A percentile compares a stretch with the other conserved stretches of the same genome.
These are phyloP conservation scores for Scedosporium apiospermum DNA, from an alignment of 2,329 filamentous ascomycete genomes.

Conservation along the genomic window DNA sequence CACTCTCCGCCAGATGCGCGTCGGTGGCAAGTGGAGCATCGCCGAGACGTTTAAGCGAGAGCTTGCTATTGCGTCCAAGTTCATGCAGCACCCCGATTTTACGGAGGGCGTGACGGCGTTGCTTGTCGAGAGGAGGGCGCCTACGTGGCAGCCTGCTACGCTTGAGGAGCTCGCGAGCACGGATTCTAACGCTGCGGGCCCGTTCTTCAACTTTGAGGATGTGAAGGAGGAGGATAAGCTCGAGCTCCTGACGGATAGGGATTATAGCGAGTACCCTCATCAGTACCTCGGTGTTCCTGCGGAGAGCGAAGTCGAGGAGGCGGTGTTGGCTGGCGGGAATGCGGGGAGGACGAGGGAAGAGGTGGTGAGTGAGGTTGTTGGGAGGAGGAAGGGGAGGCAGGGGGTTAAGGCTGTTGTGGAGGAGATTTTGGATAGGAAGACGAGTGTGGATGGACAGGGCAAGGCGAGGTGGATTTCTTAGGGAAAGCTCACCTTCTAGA, in stretches of 20 bases:
- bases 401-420: conserved; percentile 59
- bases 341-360: conserved; percentile 35
- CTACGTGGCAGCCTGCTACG: conserved; percentile 67
- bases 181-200: conserved; percentile 39
- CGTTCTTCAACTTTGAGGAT: conserved; percentile 56
- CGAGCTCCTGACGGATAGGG: conserved; percentile 48
- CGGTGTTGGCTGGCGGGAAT: conserved; percentile 26
- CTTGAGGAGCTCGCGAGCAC: conserved; percentile 52
- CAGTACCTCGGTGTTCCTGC: conserved; percentile 60
- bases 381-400: conserved; percentile 51
- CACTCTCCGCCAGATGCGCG: conserved; percentile 70
- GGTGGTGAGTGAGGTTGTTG: conserved; percentile 54
- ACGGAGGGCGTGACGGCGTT: conserved; percentile 79
- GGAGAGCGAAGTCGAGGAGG: conserved; percentile 48
- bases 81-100: conserved; percentile 91
- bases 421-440: conserved; percentile 60
- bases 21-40: conserved; percentile 70
- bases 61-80: conserved; percentile 71
- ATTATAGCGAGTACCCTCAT: conserved; percentile 69
- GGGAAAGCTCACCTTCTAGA: not conserved
- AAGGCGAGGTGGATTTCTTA: conserved; percentile 25
- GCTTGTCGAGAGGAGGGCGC: conserved; percentile 60
- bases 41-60: conserved; percentile 77
- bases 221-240: conserved; percentile 34
- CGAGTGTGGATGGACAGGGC: conserved; percentile 33